Evolutionary conservation across 495 filamentous ascomycete genomes (phyloP), one percentile per base, ranked within the genome.

Genomic region (Arthonia radiata): DNA sequence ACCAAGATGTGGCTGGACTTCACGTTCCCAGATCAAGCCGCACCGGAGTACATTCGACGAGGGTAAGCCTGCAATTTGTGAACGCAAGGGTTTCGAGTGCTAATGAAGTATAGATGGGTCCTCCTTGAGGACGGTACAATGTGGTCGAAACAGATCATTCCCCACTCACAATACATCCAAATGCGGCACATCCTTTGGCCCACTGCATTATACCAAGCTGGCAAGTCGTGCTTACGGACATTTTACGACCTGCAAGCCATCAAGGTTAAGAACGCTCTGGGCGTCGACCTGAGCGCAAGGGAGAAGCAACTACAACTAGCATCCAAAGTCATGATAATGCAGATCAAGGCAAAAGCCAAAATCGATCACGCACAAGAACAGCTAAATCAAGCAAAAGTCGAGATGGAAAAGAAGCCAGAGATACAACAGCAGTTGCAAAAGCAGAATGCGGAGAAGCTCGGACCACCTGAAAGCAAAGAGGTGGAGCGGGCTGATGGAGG

Each of bases 1-100:
- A 51, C 50, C 11, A 49, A 48, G 23, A 53, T 44, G 34, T 75
- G 67, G 67, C 47, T 75, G 6, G 57, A 71, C 24, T 46, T 64
- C 23, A 49, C 54, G 22, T 70, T 66, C 37, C 70, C 70, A 13
- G 41, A 49, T 32, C 50, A 56, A 21, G 57, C 68, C 4, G 64
- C 71, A 10, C 59, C 53, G 24, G 56, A 60, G 29, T 73, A 66
- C 38, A 52, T 59, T 37, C 55, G 58, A 16, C 56, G 53, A 13
- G 71, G 71, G 57, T 68, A 53, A 35, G 53, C 43, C n/a, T n/a
- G n/a, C n/a, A n/a, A n/a, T n/a, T n/a, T n/a, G n/a, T n/a, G n/a
- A n/a, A n/a, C n/a, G n/a, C n/a, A n/a, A n/a, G n/a, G n/a, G n/a
- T n/a, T n/a, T n/a, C n/a, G n/a, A n/a, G n/a, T n/a, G n/a, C n/a